These are phyloP conservation scores for Pseudogymnoascus sp. DNA, from an alignment of 2,329 filamentous ascomycete species.

Conservation along the genomic window DNA sequence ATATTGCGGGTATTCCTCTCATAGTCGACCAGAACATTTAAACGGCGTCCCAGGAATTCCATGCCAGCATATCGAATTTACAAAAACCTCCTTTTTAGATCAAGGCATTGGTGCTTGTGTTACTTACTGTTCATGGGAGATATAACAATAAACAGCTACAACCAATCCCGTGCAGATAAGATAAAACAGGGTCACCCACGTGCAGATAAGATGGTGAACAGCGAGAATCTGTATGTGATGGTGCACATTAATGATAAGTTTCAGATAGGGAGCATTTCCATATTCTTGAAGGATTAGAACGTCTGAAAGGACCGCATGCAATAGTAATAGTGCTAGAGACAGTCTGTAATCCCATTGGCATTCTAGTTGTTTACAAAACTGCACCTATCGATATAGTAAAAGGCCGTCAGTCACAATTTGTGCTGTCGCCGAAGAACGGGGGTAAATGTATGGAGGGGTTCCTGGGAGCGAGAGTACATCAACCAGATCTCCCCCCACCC, in stretches of 20 bases:
- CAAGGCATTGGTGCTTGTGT: neutral
- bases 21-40: neutral
- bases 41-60: neutral
- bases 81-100: neutral
- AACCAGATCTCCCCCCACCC: neutral
- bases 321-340: no score
- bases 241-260: no score
- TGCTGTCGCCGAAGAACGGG: constrained; percentile 16
- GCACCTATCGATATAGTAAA: no score
- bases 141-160: neutral
- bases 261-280: no score
- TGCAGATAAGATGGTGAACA: neutral
- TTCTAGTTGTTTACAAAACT: no score
- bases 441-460: neutral
- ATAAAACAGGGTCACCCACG: neutral
- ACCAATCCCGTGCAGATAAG: neutral
- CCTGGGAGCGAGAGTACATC: neutral
- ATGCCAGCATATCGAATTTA: neutral
- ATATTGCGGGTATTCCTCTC: neutral
- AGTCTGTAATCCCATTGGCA: no score
- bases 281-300: no score
- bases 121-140: neutral
- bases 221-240: no score
- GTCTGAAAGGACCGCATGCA: no score
- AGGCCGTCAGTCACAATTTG: no score